A percentile compares a stretch with the other conserved stretches of the same genome.
These are phyloP conservation scores for Xerocomus potaroensis DNA, from an alignment of 768 basidiomycete genomes.

Conservation along the genomic window DNA sequence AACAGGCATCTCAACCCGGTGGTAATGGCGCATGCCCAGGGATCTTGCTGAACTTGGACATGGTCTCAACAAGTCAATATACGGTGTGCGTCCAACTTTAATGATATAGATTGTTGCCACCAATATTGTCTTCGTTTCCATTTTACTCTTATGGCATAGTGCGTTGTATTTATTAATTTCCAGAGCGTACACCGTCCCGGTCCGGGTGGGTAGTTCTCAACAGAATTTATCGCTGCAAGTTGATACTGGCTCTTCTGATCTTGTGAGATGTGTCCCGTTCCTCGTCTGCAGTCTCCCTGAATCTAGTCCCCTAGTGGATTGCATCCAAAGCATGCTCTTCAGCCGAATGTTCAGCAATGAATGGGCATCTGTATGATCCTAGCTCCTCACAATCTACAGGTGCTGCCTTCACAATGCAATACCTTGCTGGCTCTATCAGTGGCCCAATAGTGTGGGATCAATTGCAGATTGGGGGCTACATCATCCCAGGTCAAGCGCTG, in stretches of 20 bases:
- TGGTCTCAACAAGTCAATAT: constrained; percentile 50
- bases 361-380: constrained; percentile 55
- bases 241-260: constrained; percentile 80
- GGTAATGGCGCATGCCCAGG: constrained; percentile 51
- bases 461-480: constrained; percentile 60
- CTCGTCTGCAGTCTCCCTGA: background rate
- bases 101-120: background rate
- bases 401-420: constrained; percentile 45
- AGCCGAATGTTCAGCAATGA: constrained; percentile 37
- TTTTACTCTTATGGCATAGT: too few relatives aligned
- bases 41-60: constrained; percentile 52
- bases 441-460: constrained; percentile 72
- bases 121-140: too few relatives aligned
- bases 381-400: constrained; percentile 42
- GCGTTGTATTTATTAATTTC: background rate
- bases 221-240: constrained; percentile 64
- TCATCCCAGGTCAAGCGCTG: constrained; percentile 63
- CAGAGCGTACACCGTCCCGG: constrained; percentile 65
- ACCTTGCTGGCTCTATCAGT: constrained; percentile 53
- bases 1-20: constrained; percentile 25
- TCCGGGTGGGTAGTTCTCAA: constrained; percentile 45
- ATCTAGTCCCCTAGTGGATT: constrained; percentile 61
- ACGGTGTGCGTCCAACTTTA: constrained; percentile 43
- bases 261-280: constrained; percentile 42
- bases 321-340: constrained; percentile 64